phyloP scores from a whole-genome alignment of 2,329 filamentous ascomycete species.

The Simplicillium aogashimaense region DNA sequence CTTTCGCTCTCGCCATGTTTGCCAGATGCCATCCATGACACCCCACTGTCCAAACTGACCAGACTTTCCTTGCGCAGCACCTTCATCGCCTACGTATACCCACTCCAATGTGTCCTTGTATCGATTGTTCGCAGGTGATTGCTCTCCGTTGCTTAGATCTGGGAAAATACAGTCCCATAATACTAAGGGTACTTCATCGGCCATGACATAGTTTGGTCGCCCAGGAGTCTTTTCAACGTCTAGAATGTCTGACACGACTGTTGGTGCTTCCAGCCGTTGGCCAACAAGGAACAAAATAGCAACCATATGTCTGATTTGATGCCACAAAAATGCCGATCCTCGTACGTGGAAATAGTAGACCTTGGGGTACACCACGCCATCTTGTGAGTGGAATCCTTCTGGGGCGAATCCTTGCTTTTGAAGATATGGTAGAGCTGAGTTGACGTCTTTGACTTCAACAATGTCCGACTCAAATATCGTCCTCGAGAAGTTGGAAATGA shows the following conservation, averaged over 20 bases:
- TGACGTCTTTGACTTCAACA: constrained; percentile 51
- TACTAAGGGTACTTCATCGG: constrained; percentile 79
- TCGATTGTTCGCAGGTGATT: constrained; percentile 14
- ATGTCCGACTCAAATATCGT: constrained; percentile 75
- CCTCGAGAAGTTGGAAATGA: constrained; percentile 74
- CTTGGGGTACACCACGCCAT: constrained; percentile 35
- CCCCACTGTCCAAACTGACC: constrained; percentile 56
- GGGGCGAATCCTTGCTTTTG: constrained; percentile 24
- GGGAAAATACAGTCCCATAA: constrained; percentile 93
- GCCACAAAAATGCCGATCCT: constrained; percentile 92
- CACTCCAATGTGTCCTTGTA: constrained; percentile 57
- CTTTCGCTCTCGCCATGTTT: constrained; percentile 71
- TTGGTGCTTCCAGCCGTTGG: constrained; percentile 72
- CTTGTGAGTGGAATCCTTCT: constrained; percentile 8
- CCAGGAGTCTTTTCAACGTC: constrained; percentile 61
- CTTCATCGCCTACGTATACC: constrained; percentile 66
- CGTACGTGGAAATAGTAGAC: constrained; percentile 84
- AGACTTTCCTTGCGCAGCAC: constrained; percentile 18
- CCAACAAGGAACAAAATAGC: constrained; percentile 84
- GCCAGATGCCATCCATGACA: constrained; percentile 70
- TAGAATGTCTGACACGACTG: constrained; percentile 63
- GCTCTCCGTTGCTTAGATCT: constrained; percentile 22
- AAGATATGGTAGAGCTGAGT: constrained; percentile 47
- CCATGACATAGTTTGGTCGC: constrained; percentile 85
- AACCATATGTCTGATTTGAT: constrained; percentile 95